Evolutionary conservation across 192 early-diverging fungal genomes (phyloP), one percentile per base, ranked within the genome.

Genomic region (Pilaira anomala): DNA sequence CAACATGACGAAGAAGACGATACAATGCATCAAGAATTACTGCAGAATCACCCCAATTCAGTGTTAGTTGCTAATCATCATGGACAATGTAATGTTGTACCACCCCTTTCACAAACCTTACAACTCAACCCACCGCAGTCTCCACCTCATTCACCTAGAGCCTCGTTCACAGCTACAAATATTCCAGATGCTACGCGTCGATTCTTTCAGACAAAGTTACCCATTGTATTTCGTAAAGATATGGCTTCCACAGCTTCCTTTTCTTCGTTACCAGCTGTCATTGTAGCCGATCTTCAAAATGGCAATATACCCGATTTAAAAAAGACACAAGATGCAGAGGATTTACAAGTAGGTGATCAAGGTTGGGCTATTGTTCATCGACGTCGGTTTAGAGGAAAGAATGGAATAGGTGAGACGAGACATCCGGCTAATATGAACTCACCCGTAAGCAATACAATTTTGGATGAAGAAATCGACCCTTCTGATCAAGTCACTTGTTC

Each of bases 291-390:
- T 50, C 62, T 73, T 18, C 60, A 73, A n/a, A 46, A 63, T 14
- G 61, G 65, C 6, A 29, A 67, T 42, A 57, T 63, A 24, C 67
- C 67, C 14, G 9, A 30, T 25, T 29, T 53, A 42, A 39, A 59
- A 21, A 24, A 9, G 24, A 18, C 13, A 9, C 14, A 21, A 11
- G 24, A 50, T 26, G 11, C 7, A n/a, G 18, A 50, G 11, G 21
- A 26, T 50, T 14, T 1, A 7, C 40, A 41, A 4, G 14, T 40
- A 1, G 40, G 33, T 2, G 64, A 65, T 39, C 62, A 60, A 49
- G 71, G 71, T 6, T 73, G 71, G 71, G 51, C 54, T 18, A 63
- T 73, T 29, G 55, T 73, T 3, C 60, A 66, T 41, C 39, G 64
- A 42, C 71, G 65, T 16, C 60, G 58, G 2, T 69, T 30, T n/a